These are phyloP conservation scores for Aspergillus hiratsukae DNA, from an alignment of 2,329 filamentous ascomycete species.

Conservation along the genomic window DNA sequence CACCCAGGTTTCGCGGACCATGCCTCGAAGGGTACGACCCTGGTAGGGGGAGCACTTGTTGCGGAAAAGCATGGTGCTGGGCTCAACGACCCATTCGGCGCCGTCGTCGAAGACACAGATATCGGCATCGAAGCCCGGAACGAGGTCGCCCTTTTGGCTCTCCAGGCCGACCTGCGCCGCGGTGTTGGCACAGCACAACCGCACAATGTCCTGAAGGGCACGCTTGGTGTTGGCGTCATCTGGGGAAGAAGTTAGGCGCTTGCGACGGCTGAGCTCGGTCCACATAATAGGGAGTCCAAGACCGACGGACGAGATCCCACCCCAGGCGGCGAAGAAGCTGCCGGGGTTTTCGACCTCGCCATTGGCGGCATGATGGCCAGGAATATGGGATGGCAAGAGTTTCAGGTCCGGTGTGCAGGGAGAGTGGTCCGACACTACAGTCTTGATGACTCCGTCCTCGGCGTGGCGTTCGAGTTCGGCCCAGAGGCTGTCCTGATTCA, in stretches of 20 bases:
- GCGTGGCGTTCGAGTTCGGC: slow-evolving; percentile 61
- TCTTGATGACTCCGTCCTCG: slow-evolving; percentile 76
- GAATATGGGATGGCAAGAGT: slow-evolving; percentile 70
- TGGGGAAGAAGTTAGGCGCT: slow-evolving; percentile 41
- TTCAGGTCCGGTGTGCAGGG: slow-evolving; percentile 95
- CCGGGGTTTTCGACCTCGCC: slow-evolving; percentile 47
- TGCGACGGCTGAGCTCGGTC: slow-evolving; percentile 65
- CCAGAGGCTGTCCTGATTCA: slow-evolving; percentile 85
- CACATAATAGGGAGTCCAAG: slow-evolving; percentile 87
- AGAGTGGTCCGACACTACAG: slow-evolving; percentile 91
- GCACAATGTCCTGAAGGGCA: slow-evolving; percentile 71
- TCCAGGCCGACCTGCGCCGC: slow-evolving; percentile 82
- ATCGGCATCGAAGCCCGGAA: slow-evolving; percentile 80
- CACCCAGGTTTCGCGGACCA: slow-evolving; percentile 82
- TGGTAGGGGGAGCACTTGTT: slow-evolving; percentile 92
- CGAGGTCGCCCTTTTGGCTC: slow-evolving; percentile 74
- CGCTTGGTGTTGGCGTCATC: slow-evolving; percentile 42
- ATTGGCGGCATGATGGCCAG: slow-evolving; percentile 37
- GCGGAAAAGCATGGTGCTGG: slow-evolving; percentile 84
- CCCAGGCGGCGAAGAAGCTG: slow-evolving; percentile 96
- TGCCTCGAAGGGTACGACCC: slow-evolving; percentile 69
- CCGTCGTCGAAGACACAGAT: slow-evolving; percentile 87
- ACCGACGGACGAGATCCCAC: slow-evolving; percentile 90
- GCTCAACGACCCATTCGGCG: slow-evolving; percentile 68
- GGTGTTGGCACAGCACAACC: slow-evolving; percentile 81